Percentiles rank a stretch among this genome's conserved stretches.
phyloP scores from a whole-genome alignment of 176 grass and related monocot species.

The Avena eriantha region DNA sequence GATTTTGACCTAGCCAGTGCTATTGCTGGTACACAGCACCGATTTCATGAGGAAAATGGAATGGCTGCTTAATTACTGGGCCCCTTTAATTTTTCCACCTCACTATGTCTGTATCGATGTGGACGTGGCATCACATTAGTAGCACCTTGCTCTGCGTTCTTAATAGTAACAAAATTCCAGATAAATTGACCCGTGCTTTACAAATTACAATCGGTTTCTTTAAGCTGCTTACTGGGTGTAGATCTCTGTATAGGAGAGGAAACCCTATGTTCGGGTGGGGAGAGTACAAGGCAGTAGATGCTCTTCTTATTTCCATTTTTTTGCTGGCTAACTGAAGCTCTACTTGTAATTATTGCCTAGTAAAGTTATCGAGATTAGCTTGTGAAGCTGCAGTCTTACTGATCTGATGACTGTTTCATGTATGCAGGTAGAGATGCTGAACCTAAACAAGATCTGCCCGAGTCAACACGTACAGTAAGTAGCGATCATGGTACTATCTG shows the following conservation, averaged over 20 bases:
- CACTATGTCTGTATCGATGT: neutral
- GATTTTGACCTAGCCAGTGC: neutral
- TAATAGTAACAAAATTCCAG: neutral
- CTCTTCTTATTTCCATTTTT: neutral
- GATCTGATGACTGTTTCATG: slow-evolving; percentile 17
- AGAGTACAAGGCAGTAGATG: slow-evolving; percentile 8
- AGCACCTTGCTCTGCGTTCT: neutral
- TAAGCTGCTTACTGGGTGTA: neutral
- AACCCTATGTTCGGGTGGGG: neutral
- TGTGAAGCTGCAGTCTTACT: neutral
- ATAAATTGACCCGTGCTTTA: neutral
- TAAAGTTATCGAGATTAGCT: neutral
- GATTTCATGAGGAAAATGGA: neutral
- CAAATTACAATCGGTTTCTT: neutral
- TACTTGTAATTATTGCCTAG: neutral
- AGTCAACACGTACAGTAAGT: slow-evolving; percentile 47
- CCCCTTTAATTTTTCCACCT: neutral
- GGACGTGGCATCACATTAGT: neutral
- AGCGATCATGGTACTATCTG: neutral
- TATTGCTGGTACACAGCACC: neutral
- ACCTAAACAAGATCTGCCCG: slow-evolving; percentile 36
- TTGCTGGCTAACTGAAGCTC: neutral
- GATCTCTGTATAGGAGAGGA: neutral
- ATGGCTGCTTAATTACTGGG: neutral
- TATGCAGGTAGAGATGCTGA: slow-evolving; percentile 42